Evolutionary conservation across 2,329 filamentous ascomycete genomes (phyloP).

Genomic region (Botrytis galanthina): DNA sequence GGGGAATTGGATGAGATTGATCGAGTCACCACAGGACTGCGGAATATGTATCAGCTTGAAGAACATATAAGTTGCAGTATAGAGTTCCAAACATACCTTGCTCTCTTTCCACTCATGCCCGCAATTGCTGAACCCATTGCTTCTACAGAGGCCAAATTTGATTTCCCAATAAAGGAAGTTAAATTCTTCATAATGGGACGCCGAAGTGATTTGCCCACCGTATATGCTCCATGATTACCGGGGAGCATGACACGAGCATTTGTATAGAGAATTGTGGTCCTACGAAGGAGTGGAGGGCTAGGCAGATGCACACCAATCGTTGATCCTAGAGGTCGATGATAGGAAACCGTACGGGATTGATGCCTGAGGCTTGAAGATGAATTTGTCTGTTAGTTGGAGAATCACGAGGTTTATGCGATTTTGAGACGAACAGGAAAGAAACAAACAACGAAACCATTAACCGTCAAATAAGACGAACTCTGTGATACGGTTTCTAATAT

Average conservation of each 20-base stretch:
- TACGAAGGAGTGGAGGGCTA: constrained; percentile 10
- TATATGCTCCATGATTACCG: constrained; percentile 40
- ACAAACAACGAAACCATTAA: constrained; percentile 4
- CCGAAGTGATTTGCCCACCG: constrained; percentile 33
- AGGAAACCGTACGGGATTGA: not conserved
- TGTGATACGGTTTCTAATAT: not conserved
- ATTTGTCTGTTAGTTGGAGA: not conserved
- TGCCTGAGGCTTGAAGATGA: constrained; percentile 18
- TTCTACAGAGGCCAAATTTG: constrained; percentile 22
- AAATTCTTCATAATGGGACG: constrained; percentile 30
- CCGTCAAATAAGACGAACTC: not conserved
- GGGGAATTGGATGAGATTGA: constrained; percentile 16
- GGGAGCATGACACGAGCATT: constrained; percentile 36
- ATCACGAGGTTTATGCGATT: constrained; percentile 12
- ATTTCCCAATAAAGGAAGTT: constrained; percentile 26
- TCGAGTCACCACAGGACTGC: constrained; percentile 15
- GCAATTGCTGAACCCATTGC: constrained; percentile 28
- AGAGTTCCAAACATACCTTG: constrained; percentile 25
- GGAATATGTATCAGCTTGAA: not conserved
- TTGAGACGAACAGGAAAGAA: not conserved
- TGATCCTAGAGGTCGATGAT: not conserved
- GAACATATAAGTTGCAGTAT: not conserved
- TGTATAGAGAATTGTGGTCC: constrained; percentile 10
- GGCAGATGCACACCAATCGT: constrained; percentile 11
- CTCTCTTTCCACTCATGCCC: constrained; percentile 21